A percentile compares a stretch with the other conserved stretches of the same genome.
phyloP scores from a whole-genome alignment of 1,284 basidiomycete genomes.

The Anthracocystis setariae region DNA sequence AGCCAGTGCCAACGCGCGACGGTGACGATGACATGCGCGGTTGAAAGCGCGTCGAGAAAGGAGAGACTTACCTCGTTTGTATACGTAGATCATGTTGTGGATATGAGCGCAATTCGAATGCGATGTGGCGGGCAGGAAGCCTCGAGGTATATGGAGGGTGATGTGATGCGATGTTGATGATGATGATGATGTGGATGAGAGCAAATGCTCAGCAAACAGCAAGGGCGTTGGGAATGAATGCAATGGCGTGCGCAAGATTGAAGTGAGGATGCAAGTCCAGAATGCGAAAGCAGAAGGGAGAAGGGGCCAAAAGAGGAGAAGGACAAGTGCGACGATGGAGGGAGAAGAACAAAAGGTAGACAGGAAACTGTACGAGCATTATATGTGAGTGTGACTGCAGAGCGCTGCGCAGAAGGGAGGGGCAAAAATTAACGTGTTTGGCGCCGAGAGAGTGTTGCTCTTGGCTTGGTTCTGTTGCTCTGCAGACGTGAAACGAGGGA shows the following conservation, averaged over 20 bases:
- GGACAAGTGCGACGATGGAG: conserved; percentile 38
- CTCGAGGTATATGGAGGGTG: conserved; percentile 14
- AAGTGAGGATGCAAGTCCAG: conserved; percentile 1
- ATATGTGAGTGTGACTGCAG: conserved; percentile 20
- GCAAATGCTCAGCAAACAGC: conserved; percentile 5
- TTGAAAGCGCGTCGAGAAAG: not conserved
- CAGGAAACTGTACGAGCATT: conserved; percentile 24
- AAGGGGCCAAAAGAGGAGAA: conserved; percentile 11
- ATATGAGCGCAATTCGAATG: conserved; percentile 12
- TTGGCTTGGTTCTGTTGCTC: conserved; percentile 9
- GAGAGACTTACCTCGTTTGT: conserved; percentile 62
- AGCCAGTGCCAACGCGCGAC: not conserved
- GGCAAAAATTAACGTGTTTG: conserved; percentile 21
- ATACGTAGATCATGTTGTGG: conserved; percentile 63
- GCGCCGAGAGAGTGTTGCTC: conserved; percentile 32
- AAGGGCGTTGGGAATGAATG: not conserved
- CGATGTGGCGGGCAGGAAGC: conserved; percentile 11
- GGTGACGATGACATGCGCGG: not conserved
- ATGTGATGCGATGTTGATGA: conserved; percentile 1
- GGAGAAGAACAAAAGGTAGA: conserved; percentile 20
- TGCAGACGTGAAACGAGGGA: not conserved
- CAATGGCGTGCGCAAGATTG: conserved; percentile 21
- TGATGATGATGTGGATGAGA: conserved; percentile 17
- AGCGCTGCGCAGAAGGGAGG: conserved; percentile 13
- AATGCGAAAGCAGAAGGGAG: conserved; percentile 4